These are phyloP conservation scores for Athelia psychrophila DNA, from an alignment of 1,284 basidiomycete genomes.

Conservation along the genomic window DNA sequence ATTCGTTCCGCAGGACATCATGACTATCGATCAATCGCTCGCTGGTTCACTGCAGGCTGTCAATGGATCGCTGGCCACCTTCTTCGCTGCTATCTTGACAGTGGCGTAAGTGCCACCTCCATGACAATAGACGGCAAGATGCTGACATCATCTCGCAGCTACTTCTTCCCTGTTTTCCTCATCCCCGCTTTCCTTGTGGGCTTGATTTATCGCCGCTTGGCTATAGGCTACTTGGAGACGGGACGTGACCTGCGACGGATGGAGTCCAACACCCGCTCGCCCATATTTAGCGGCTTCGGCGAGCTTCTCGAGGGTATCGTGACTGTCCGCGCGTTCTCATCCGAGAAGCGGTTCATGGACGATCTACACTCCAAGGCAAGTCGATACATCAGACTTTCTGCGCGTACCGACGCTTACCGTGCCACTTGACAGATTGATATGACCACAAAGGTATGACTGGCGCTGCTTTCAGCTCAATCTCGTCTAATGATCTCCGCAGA, in stretches of 20 bases:
- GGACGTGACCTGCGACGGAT: slow-evolving; percentile 77
- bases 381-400: background rate
- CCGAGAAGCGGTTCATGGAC: slow-evolving; percentile 75
- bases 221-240: slow-evolving; percentile 72
- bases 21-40: slow-evolving; percentile 73
- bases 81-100: slow-evolving; percentile 66
- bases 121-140: background rate
- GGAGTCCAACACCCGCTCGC: slow-evolving; percentile 72
- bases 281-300: slow-evolving; percentile 76
- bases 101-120: slow-evolving; percentile 41
- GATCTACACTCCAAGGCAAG: slow-evolving; percentile 53
- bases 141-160: slow-evolving; percentile 26
- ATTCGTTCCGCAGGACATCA: slow-evolving; percentile 56
- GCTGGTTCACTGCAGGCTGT: slow-evolving; percentile 70
- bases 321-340: slow-evolving; percentile 88
- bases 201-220: slow-evolving; percentile 57
- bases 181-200: slow-evolving; percentile 69
- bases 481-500: background rate
- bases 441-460: slow-evolving; percentile 52
- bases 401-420: too few species aligned
- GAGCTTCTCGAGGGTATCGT: slow-evolving; percentile 81
- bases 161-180: slow-evolving; percentile 73
- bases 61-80: slow-evolving; percentile 69
- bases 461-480: background rate
- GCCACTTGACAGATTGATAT: slow-evolving; percentile 43